These are phyloP conservation scores for Boechera divaricarpa DNA, from an alignment of 345 rosid species.

Conservation along the genomic window DNA sequence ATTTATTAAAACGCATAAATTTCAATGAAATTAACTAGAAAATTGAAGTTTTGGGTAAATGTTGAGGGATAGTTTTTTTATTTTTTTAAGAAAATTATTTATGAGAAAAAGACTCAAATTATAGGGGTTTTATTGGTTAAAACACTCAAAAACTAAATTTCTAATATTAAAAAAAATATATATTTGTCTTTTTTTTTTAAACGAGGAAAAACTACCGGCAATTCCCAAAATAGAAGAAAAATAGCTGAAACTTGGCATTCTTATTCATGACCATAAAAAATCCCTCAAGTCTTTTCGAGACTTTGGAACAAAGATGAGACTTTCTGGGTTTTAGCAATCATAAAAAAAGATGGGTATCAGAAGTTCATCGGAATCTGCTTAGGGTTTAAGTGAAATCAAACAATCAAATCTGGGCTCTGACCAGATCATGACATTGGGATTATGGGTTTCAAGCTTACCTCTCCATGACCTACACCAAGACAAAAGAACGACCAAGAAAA, in stretches of 20 bases:
- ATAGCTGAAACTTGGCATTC: neutral
- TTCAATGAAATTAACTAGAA: too few species aligned
- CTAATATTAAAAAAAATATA: neutral
- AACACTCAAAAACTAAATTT: neutral
- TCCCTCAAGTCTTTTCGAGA: neutral
- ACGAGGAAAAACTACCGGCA: neutral
- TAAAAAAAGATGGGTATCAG: neutral
- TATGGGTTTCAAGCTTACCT: conserved; percentile 42
- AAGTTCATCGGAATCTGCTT: neutral
- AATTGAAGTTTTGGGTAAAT: too few species aligned
- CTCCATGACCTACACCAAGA: conserved; percentile 40
- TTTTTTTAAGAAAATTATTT: too few species aligned
- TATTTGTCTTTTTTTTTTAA: too few species aligned
- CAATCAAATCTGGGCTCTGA: neutral
- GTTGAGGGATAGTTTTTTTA: too few species aligned
- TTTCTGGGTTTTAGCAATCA: neutral
- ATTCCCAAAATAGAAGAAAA: neutral
- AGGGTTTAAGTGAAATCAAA: neutral
- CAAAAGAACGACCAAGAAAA: neutral
- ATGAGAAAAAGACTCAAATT: neutral
- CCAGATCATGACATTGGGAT: conserved; percentile 7
- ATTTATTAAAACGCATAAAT: too few species aligned
- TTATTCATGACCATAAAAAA: neutral
- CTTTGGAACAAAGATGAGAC: neutral
- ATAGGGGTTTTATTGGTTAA: neutral